Percentiles rank a stretch among this genome's conserved stretches.
Conservation (phyloP, 352 stramenopile genomes). For the Globisporangium paddicum region DNA sequence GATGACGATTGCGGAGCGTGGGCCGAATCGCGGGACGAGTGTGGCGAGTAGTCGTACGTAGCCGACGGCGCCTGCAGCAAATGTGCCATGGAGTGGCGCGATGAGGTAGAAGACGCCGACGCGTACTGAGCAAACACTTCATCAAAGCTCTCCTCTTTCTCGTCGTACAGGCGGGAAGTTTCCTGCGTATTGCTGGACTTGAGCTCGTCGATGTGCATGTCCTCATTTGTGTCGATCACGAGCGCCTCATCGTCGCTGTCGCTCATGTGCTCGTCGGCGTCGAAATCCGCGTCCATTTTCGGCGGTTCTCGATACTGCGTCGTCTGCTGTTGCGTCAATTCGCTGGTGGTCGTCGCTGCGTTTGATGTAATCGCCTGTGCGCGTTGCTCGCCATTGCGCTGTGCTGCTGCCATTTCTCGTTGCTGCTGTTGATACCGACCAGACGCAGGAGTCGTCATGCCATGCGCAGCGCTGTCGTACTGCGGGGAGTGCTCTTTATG, state of each 20-base stretch:
- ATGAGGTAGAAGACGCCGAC: slow-evolving; percentile 48
- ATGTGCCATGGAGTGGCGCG: slow-evolving; percentile 30
- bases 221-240: slow-evolving; percentile 38
- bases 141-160: slow-evolving; percentile 44
- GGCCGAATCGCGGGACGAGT: slow-evolving; percentile 15
- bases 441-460: background rate
- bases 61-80: slow-evolving; percentile 29
- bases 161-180: slow-evolving; percentile 29
- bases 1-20: background rate
- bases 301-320: slow-evolving; percentile 18
- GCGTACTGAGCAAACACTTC: slow-evolving; percentile 55
- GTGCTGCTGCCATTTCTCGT: too few relatives aligned
- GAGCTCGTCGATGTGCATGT: slow-evolving; percentile 19
- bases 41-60: slow-evolving; percentile 7
- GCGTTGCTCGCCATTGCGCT: background rate
- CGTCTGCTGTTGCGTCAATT: slow-evolving; percentile 2
- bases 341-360: background rate
- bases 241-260: slow-evolving; percentile 30
- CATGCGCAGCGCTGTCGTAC: background rate
- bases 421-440: slow-evolving; percentile 1
- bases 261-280: slow-evolving; percentile 45
- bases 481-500: background rate
- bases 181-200: slow-evolving; percentile 13
- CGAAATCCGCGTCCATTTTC: slow-evolving; percentile 8
- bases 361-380: background rate